phyloP scores from a whole-genome alignment of 2,329 filamentous ascomycete genomes.

The Diaporthe citriasiana region DNA sequence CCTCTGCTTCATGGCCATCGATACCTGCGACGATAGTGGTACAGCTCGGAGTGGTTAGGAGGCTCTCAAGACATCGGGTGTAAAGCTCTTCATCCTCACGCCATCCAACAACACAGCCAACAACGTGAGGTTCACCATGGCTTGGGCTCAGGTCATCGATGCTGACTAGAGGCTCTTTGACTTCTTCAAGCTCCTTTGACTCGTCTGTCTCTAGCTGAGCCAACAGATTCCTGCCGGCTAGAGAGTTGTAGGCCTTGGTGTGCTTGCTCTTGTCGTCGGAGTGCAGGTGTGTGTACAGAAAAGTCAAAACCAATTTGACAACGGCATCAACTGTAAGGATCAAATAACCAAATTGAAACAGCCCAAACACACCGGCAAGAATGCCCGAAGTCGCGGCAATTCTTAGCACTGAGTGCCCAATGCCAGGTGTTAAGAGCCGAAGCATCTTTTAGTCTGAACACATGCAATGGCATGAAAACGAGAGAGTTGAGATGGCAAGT shows the following conservation, averaged over 20 bases:
- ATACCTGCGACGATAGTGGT: slow-evolving; percentile 24
- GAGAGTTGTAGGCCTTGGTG: neutral
- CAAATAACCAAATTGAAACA: neutral
- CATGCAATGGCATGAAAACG: neutral
- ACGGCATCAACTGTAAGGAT: slow-evolving; percentile 20
- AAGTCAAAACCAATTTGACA: slow-evolving; percentile 1
- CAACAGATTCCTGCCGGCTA: neutral
- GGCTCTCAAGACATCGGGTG: slow-evolving; percentile 7
- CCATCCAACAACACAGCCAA: slow-evolving; percentile 23
- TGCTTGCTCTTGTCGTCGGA: neutral
- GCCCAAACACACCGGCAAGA: slow-evolving; percentile 3
- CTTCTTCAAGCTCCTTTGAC: neutral
- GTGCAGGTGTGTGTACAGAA: slow-evolving; percentile 22
- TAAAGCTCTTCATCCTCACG: slow-evolving; percentile 31
- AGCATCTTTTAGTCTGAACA: neutral
- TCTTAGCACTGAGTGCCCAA: slow-evolving; percentile 4
- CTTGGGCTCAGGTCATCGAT: too few species aligned
- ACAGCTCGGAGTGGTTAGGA: neutral
- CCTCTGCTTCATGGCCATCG: slow-evolving; percentile 25
- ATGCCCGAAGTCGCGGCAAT: slow-evolving; percentile 10
- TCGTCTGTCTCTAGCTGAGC: neutral
- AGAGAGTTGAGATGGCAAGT: neutral
- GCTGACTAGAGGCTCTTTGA: neutral
- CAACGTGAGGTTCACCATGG: neutral
- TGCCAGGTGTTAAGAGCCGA: neutral